Conservation (phyloP, 129 eudicot genomes). For the Silybum marianum region DNA sequence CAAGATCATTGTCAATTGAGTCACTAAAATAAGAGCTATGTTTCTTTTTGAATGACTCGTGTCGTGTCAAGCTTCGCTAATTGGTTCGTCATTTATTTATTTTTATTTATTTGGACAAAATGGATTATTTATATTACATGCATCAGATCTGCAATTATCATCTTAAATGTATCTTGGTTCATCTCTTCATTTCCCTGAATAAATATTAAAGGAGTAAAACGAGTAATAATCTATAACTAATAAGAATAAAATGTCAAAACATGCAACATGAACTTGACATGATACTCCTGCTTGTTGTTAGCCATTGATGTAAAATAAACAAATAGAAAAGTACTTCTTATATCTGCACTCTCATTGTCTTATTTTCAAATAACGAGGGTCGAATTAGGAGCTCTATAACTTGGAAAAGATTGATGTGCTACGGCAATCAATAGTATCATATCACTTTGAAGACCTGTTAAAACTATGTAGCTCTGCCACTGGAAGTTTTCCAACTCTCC, state of each 20-base stretch:
- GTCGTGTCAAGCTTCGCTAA: background rate
- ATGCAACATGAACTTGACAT: background rate
- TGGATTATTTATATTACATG: background rate
- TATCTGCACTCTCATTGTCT: background rate
- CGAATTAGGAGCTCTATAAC: background rate
- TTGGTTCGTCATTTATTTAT: background rate
- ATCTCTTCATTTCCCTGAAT: background rate
- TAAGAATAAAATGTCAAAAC: no score
- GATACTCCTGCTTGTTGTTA: background rate
- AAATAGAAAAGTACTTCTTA: background rate
- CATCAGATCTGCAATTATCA: background rate
- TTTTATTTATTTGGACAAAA: background rate
- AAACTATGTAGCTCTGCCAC: background rate
- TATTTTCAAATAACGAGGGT: background rate
- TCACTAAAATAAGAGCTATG: background rate
- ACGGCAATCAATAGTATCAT: background rate
- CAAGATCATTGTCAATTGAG: background rate
- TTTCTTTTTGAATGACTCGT: background rate
- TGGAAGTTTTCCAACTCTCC: background rate
- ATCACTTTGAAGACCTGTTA: background rate
- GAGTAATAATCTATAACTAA: background rate
- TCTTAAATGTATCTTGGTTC: background rate
- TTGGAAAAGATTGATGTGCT: background rate
- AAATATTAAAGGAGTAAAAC: background rate
- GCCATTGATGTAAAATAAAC: background rate